These are phyloP conservation scores for Caloboletus firmus DNA, from an alignment of 1,284 basidiomycete species.

Conservation along the genomic window DNA sequence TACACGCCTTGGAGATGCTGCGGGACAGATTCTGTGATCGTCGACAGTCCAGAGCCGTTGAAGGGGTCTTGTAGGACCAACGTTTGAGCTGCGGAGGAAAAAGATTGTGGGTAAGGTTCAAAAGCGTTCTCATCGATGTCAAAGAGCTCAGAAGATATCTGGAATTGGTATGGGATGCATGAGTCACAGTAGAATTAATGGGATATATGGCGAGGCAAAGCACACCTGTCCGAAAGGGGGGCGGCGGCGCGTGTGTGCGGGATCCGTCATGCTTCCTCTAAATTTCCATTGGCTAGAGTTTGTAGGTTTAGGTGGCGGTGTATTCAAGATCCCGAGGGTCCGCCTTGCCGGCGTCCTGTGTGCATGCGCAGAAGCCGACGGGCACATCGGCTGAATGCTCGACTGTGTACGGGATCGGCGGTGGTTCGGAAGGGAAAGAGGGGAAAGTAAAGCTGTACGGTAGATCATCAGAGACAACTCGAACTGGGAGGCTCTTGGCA, in stretches of 20 bases:
- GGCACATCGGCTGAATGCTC: constrained; percentile 37
- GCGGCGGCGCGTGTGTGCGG: constrained; percentile 63
- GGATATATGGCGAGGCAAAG: constrained; percentile 7
- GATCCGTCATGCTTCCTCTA: constrained; percentile 72
- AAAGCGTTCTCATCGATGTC: constrained; percentile 72
- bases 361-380: constrained; percentile 7
- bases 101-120: constrained; percentile 48
- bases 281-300: constrained; percentile 58
- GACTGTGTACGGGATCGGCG: constrained; percentile 62
- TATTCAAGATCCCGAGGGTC: constrained; percentile 47
- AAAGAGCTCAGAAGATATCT: constrained; percentile 58
- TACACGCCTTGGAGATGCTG: constrained; percentile 22
- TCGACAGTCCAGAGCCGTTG: constrained; percentile 25
- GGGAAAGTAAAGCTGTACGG: constrained; percentile 53
- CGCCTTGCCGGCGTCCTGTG: constrained; percentile 32
- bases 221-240: constrained; percentile 52
- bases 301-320: constrained; percentile 65
- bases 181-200: constrained; percentile 28
- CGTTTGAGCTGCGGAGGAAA: constrained; percentile 38
- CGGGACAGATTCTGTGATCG: constrained; percentile 28
- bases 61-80: constrained; percentile 36
- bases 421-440: constrained; percentile 60
- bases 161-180: constrained; percentile 27
- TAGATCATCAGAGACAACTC: constrained; percentile 19
- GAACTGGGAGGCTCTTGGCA: constrained; percentile 19